These are phyloP conservation scores for Vigna reflexopilosa DNA, from an alignment of 306 rosid species.

Conservation along the genomic window DNA sequence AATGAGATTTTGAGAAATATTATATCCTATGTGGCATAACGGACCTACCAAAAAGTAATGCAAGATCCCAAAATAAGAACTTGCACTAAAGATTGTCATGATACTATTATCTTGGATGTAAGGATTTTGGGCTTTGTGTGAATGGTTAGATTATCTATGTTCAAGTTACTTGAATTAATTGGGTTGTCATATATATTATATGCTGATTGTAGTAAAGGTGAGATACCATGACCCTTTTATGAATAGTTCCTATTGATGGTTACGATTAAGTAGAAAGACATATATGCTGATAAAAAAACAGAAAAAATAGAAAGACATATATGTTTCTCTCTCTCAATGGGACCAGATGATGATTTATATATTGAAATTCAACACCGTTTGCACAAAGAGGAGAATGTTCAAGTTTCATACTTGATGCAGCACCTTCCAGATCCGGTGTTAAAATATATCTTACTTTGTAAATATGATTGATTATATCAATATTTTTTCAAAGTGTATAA, in stretches of 20 bases:
- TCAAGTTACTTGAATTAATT: conserved; percentile 6
- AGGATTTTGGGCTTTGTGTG: too few species aligned
- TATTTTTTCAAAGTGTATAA: conserved; percentile 26
- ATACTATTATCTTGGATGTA: neutral
- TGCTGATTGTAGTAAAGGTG: conserved; percentile 8
- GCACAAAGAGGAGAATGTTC: conserved; percentile 23
- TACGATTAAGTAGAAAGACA: neutral
- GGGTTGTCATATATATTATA: conserved; percentile 15
- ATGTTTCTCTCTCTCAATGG: neutral
- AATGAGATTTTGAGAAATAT: too few species aligned
- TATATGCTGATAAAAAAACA: too few species aligned
- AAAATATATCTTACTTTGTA: conserved; percentile 12
- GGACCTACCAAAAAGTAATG: too few species aligned
- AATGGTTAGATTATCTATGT: neutral
- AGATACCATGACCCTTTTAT: conserved; percentile 12
- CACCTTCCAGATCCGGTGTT: conserved; percentile 33
- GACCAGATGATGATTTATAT: neutral
- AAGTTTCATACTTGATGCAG: conserved; percentile 32
- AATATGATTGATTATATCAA: conserved; percentile 34
- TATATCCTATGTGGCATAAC: too few species aligned
- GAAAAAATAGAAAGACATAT: neutral
- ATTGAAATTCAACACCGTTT: conserved; percentile 18
- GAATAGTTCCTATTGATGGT: conserved; percentile 5
- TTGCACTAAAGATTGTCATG: neutral
- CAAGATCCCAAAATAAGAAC: too few species aligned